Evolutionary conservation across 1,284 basidiomycete genomes (phyloP).

Genomic region (Cutaneotrichosporon sp.): DNA sequence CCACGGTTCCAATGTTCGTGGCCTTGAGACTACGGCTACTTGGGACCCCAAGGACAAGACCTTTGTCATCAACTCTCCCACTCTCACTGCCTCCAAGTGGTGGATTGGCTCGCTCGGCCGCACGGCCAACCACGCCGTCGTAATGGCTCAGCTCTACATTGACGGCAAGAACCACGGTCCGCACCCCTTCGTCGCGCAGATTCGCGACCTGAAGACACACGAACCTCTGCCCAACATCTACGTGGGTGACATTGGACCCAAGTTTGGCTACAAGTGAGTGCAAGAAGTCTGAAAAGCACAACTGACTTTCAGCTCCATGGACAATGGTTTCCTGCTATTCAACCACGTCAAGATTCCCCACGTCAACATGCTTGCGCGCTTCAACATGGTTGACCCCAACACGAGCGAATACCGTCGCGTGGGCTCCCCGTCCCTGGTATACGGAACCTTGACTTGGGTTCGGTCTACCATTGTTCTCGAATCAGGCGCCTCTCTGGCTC

Average conservation of each 20-base stretch:
- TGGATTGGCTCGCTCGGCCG: conserved; percentile 57
- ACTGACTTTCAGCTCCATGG: conserved; percentile 39
- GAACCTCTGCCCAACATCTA: conserved; percentile 52
- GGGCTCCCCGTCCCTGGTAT: conserved; percentile 55
- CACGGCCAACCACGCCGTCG: conserved; percentile 55
- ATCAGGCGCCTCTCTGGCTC: conserved; percentile 53
- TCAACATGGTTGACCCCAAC: conserved; percentile 52
- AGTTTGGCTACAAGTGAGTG: conserved; percentile 55
- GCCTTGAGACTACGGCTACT: conserved; percentile 57
- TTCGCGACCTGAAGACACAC: conserved; percentile 54
- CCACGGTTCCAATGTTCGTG: conserved; percentile 56
- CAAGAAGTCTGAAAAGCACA: background rate
- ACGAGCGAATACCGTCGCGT: conserved; percentile 44
- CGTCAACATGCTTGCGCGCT: conserved; percentile 57
- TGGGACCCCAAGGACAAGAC: conserved; percentile 54
- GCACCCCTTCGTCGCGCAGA: conserved; percentile 56
- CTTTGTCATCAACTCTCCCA: conserved; percentile 55
- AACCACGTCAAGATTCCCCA: conserved; percentile 56
- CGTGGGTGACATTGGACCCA: conserved; percentile 57
- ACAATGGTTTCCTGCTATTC: conserved; percentile 53
- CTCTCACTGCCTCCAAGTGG: conserved; percentile 53
- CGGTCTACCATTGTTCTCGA: conserved; percentile 56
- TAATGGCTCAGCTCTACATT: conserved; percentile 55
- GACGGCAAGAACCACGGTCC: conserved; percentile 54
- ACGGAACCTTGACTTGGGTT: conserved; percentile 55